These are phyloP conservation scores for Osmanthus fragrans DNA, from an alignment of 257 asterid species.

Conservation along the genomic window DNA sequence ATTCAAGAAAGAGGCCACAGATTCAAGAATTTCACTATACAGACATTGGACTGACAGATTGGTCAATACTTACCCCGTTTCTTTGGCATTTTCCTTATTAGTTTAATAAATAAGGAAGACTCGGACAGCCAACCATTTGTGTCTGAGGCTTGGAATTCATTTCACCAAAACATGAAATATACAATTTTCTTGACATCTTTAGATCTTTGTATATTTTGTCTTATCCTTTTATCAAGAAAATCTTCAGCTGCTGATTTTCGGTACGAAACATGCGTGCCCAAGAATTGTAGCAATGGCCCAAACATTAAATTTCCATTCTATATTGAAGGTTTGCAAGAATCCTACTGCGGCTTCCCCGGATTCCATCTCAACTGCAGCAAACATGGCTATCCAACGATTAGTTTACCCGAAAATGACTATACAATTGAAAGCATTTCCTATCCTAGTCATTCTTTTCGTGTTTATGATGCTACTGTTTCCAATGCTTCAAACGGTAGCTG, in stretches of 20 bases:
- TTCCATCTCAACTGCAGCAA: slow-evolving; percentile 40
- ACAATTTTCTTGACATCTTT: background rate
- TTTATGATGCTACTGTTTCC: slow-evolving; percentile 30
- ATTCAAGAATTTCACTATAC: no score
- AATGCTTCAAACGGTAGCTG: background rate
- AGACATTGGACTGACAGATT: no score
- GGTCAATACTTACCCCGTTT: background rate
- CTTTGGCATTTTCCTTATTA: no score
- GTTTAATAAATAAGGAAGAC: background rate
- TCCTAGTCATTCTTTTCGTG: slow-evolving; percentile 15
- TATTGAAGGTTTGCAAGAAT: slow-evolving; percentile 31
- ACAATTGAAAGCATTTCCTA: slow-evolving; percentile 42
- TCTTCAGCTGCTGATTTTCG: slow-evolving; percentile 37
- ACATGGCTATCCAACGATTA: slow-evolving; percentile 35
- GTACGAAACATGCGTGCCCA: slow-evolving; percentile 47
- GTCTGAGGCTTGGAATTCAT: background rate
- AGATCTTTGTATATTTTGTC: slow-evolving; percentile 27
- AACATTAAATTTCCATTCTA: slow-evolving; percentile 57
- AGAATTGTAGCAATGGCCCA: slow-evolving; percentile 42
- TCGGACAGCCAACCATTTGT: background rate
- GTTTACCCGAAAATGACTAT: slow-evolving; percentile 30
- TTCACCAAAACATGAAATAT: background rate
- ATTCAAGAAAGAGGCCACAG: no score
- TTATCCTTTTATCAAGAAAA: slow-evolving; percentile 29
- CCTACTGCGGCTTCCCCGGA: slow-evolving; percentile 52